These are phyloP conservation scores for Myxozyma nipponensis DNA, from an alignment of 805 yeast species.

Conservation along the genomic window DNA sequence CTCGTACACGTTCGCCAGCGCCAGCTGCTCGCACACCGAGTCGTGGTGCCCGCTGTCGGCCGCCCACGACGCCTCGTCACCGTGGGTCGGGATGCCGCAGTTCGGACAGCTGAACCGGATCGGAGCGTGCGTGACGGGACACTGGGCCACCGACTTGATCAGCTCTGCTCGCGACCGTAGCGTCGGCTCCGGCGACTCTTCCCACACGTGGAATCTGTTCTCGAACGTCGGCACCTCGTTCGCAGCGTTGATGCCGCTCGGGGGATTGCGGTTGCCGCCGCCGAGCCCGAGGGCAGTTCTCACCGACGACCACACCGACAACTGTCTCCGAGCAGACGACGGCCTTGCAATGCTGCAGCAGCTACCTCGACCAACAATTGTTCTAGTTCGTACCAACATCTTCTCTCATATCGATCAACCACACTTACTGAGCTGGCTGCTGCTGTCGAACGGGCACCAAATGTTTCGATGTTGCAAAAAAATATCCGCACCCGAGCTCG, in stretches of 20 bases:
- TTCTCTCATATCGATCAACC: too few species aligned
- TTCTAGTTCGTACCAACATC: too few species aligned
- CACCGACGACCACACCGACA: slow-evolving; percentile 40
- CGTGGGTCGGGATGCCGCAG: slow-evolving; percentile 97
- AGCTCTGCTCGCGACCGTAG: slow-evolving; percentile 87
- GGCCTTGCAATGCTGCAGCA: too few species aligned
- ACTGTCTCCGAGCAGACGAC: too few species aligned
- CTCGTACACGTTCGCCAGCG: slow-evolving; percentile 86
- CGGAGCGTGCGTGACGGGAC: slow-evolving; percentile 82
- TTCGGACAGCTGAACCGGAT: slow-evolving; percentile 85
- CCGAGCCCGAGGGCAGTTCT: slow-evolving; percentile 54
- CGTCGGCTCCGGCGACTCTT: slow-evolving; percentile 83
- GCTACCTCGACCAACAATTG: too few species aligned
- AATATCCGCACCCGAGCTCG: too few species aligned
- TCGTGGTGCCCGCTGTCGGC: slow-evolving; percentile 69
- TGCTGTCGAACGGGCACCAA: too few species aligned
- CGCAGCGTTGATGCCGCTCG: slow-evolving; percentile 48
- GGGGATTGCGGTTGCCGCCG: too few species aligned
- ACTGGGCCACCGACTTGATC: slow-evolving; percentile 62
- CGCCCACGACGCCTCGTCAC: slow-evolving; percentile 84
- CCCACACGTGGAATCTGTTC: slow-evolving; percentile 84
- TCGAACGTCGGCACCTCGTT: slow-evolving; percentile 66
- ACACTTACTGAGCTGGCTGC: too few species aligned
- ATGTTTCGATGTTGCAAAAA: too few species aligned
- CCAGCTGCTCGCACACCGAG: slow-evolving; percentile 66